Evolutionary conservation across 1,284 basidiomycete genomes (phyloP).

Genomic region (Anthracocystis setariae): DNA sequence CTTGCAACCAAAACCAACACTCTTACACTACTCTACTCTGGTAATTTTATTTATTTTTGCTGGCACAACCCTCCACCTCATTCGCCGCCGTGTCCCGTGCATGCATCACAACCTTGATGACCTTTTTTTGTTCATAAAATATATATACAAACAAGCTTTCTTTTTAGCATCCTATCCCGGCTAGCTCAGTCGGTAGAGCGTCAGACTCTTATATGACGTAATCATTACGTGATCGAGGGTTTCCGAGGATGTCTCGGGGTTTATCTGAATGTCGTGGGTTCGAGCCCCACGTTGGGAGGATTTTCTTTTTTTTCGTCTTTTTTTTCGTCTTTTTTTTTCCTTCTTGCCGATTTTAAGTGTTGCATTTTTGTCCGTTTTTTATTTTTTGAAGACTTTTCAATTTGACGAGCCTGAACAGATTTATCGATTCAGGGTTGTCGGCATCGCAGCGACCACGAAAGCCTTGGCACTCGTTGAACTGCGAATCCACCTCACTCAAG

Average conservation of each 20-base stretch:
- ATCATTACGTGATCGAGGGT: too few relatives aligned
- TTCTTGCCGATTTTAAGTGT: too few relatives aligned
- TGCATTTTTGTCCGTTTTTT: too few relatives aligned
- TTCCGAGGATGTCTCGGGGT: constrained; percentile 36
- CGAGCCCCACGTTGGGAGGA: constrained; percentile 67
- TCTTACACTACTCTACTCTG: too few relatives aligned
- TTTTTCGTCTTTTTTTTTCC: not conserved
- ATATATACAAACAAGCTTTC: not conserved
- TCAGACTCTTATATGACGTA: constrained; percentile 67
- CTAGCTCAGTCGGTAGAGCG: constrained; percentile 69
- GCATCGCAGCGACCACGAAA: too few relatives aligned
- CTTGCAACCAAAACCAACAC: constrained; percentile 3
- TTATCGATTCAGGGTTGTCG: too few relatives aligned
- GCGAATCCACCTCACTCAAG: too few relatives aligned
- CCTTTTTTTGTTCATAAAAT: not conserved
- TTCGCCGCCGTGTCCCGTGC: not conserved
- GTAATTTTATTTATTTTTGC: too few relatives aligned
- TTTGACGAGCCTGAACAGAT: too few relatives aligned
- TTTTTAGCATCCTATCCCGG: constrained; percentile 46
- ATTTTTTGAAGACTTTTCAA: too few relatives aligned
- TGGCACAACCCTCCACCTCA: constrained; percentile 22
- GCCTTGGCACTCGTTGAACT: not conserved
- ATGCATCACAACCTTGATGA: too few relatives aligned
- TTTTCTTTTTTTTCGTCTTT: constrained; percentile 23
- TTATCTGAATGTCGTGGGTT: constrained; percentile 66